phyloP scores from a whole-genome alignment of 2,329 filamentous ascomycete genomes.

The Aspergillus udagawae region DNA sequence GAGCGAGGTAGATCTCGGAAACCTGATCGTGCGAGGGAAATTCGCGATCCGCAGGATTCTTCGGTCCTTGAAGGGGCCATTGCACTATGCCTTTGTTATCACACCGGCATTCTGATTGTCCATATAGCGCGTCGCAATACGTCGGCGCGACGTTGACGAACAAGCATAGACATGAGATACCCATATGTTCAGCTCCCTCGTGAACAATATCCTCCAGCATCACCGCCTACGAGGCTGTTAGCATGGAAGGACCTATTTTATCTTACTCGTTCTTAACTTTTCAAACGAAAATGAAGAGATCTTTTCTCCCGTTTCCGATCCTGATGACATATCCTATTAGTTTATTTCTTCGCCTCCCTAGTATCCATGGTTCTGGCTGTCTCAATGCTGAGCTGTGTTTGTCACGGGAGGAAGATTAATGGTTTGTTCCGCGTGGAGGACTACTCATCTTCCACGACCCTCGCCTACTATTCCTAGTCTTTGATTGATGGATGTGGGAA shows the following conservation, averaged over 20 bases:
- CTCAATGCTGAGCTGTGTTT: conserved; percentile 42
- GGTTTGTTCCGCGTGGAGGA: conserved; percentile 20
- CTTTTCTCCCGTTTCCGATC: background rate
- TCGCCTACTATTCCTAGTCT: conserved; percentile 18
- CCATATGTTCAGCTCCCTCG: background rate
- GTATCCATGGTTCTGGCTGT: conserved; percentile 41
- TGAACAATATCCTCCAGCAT: background rate
- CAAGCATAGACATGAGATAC: background rate
- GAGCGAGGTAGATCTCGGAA: background rate
- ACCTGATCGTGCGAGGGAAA: background rate
- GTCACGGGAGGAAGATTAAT: conserved; percentile 41
- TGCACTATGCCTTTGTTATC: background rate
- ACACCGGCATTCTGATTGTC: background rate
- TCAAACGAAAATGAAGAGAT: background rate
- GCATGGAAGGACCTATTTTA: background rate
- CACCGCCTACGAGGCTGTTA: background rate
- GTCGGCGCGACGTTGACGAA: background rate
- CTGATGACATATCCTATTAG: background rate
- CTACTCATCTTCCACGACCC: conserved; percentile 27
- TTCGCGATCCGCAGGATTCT: background rate
- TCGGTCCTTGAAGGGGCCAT: background rate
- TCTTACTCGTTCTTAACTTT: background rate
- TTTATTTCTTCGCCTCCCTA: conserved; percentile 27
- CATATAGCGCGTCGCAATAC: background rate
- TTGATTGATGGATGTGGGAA: conserved; percentile 9